phyloP scores from a whole-genome alignment of 768 basidiomycete species.

The Asterophora parasitica region DNA sequence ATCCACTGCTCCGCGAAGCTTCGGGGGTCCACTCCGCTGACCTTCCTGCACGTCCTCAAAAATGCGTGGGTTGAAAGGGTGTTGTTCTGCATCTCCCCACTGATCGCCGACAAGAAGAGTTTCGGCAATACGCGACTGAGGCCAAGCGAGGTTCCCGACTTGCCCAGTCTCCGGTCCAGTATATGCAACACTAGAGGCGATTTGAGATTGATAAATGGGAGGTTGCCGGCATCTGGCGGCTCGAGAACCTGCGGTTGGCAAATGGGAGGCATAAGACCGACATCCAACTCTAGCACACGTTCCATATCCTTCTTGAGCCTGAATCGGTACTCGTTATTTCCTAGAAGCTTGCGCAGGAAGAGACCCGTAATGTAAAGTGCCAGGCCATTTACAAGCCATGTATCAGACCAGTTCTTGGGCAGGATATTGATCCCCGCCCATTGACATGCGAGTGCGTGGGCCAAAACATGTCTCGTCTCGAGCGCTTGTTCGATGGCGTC shows the following conservation, averaged over 20 bases:
- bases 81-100: conserved; percentile 84
- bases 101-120: conserved; percentile 89
- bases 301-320: conserved; percentile 95
- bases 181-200: conserved; percentile 95
- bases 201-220: conserved; percentile 93
- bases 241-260: conserved; percentile 85
- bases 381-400: conserved; percentile 95
- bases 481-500: conserved; percentile 91
- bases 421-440: conserved; percentile 98
- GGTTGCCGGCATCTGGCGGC: conserved; percentile 72
- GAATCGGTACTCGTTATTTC: conserved; percentile 96
- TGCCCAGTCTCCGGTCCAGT: conserved; percentile 87
- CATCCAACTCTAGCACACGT: conserved; percentile 82
- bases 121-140: conserved; percentile 94
- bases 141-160: conserved; percentile 92
- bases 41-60: conserved; percentile 87
- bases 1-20: conserved; percentile 99
- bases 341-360: conserved; percentile 81
- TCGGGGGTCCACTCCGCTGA: conserved; percentile 85
- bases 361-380: conserved; percentile 87
- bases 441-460: conserved; percentile 89
- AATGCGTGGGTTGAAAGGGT: conserved; percentile 87
- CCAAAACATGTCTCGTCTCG: conserved; percentile 81
- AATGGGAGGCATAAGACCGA: conserved; percentile 86
- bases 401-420: conserved; percentile 88